Evolutionary conservation across 2,329 filamentous ascomycete species (phyloP).

Genomic region (Fusarium protoensiforme): DNA sequence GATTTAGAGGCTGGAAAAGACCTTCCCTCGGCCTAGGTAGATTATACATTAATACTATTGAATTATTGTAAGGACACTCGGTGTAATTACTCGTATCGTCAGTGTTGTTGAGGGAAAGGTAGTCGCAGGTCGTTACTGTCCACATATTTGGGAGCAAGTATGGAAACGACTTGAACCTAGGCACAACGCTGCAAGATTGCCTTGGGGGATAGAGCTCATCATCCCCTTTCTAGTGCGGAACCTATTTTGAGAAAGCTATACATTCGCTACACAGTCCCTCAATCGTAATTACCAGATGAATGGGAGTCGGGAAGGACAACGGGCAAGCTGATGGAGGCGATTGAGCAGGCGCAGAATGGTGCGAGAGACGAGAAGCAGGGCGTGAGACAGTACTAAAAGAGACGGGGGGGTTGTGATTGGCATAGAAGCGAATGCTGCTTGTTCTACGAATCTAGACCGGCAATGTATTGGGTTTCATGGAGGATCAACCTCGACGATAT

Average conservation of each 20-base stretch:
- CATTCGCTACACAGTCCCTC: not conserved
- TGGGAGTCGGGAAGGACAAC: not conserved
- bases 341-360: conserved; percentile 65
- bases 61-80: not conserved
- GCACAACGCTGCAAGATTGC: not conserved
- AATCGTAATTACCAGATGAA: not conserved
- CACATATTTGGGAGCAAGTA: not conserved
- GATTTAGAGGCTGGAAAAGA: not conserved
- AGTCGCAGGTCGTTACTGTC: not conserved
- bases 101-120: not conserved
- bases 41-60: too few species aligned
- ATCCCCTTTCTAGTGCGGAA: not conserved
- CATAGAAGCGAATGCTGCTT: conserved; percentile 12
- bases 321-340: conserved; percentile 65
- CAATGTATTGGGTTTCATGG: not conserved
- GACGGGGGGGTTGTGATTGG: not conserved
- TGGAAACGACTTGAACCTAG: not conserved
- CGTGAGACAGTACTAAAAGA: conserved; percentile 44
- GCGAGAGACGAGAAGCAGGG: conserved; percentile 51
- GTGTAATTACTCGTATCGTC: not conserved
- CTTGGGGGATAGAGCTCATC: too few species aligned
- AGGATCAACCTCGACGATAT: not conserved
- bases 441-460: conserved; percentile 6
- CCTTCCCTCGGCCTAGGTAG: not conserved
- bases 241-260: not conserved